A percentile compares a stretch with the other conserved stretches of the same genome.
phyloP scores from a whole-genome alignment of 345 rosid genomes.

The Arabidopsis suecica region DNA sequence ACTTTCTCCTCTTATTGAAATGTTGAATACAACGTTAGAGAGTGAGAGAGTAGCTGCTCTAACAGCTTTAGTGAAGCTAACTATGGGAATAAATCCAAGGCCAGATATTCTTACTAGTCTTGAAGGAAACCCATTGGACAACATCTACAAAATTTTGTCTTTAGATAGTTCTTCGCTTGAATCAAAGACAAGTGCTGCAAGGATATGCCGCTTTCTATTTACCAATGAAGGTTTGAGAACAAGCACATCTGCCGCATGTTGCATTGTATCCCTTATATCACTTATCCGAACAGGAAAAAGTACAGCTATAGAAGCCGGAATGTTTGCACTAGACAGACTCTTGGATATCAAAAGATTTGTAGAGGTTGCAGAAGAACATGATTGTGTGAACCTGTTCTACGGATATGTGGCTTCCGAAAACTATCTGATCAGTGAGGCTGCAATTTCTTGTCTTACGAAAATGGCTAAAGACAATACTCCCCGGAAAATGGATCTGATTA shows the following conservation, averaged over 20 bases:
- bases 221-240: slow-evolving; percentile 54
- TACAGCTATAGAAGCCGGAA: slow-evolving; percentile 64
- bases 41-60: slow-evolving; percentile 74
- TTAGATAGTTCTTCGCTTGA: slow-evolving; percentile 65
- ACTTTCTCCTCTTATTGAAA: slow-evolving; percentile 70
- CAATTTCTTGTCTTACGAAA: slow-evolving; percentile 75
- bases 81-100: slow-evolving; percentile 60
- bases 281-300: slow-evolving; percentile 60
- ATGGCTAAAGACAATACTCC: slow-evolving; percentile 82
- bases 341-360: slow-evolving; percentile 64
- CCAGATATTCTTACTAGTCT: slow-evolving; percentile 54
- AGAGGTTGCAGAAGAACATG: slow-evolving; percentile 62
- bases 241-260: slow-evolving; percentile 59
- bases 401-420: slow-evolving; percentile 65
- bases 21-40: slow-evolving; percentile 73
- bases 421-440: slow-evolving; percentile 65
- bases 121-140: slow-evolving; percentile 71
- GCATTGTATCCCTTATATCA: slow-evolving; percentile 67
- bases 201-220: slow-evolving; percentile 63
- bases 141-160: slow-evolving; percentile 61
- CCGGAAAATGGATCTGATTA: slow-evolving; percentile 72
- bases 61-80: slow-evolving; percentile 68
- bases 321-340: slow-evolving; percentile 74
- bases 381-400: slow-evolving; percentile 63
- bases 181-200: slow-evolving; percentile 74